Conservation (phyloP, 1,284 basidiomycete genomes). For the Ustilago lituana region DNA sequence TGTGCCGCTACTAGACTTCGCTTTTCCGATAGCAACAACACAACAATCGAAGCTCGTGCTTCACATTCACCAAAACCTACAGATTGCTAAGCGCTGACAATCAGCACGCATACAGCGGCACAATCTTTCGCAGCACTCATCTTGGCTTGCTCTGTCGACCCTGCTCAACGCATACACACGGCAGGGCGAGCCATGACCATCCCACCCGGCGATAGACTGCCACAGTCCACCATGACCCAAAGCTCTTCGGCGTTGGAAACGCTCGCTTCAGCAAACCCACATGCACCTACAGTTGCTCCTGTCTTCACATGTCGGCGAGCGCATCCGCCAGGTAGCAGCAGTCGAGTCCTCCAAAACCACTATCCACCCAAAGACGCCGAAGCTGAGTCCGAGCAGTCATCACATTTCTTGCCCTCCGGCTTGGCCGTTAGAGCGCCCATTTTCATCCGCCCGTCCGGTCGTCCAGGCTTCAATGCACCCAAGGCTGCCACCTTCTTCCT, state of each 20-base stretch:
- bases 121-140: background rate
- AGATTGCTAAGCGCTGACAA: no score
- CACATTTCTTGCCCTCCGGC: slow-evolving; percentile 9
- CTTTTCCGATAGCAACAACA: no score
- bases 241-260: background rate
- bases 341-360: slow-evolving; percentile 33
- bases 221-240: slow-evolving; percentile 6
- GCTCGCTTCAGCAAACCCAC: slow-evolving; percentile 12
- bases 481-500: slow-evolving; percentile 61
- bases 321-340: slow-evolving; percentile 3
- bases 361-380: slow-evolving; percentile 38
- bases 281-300: slow-evolving; percentile 15
- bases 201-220: slow-evolving; percentile 5
- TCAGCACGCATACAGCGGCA: background rate
- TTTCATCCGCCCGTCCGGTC: slow-evolving; percentile 44
- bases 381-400: background rate
- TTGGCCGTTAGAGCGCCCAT: slow-evolving; percentile 31
- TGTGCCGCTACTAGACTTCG: no score
- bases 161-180: background rate
- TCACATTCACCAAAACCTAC: no score
- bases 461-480: slow-evolving; percentile 41
- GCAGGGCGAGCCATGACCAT: slow-evolving; percentile 23
- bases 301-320: slow-evolving; percentile 7
- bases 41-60: no score
- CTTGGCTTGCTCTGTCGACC: slow-evolving; percentile 8